Base-by-base conservation (phyloP, 169 alveolate species). In the Eimeria tenella region DNA sequence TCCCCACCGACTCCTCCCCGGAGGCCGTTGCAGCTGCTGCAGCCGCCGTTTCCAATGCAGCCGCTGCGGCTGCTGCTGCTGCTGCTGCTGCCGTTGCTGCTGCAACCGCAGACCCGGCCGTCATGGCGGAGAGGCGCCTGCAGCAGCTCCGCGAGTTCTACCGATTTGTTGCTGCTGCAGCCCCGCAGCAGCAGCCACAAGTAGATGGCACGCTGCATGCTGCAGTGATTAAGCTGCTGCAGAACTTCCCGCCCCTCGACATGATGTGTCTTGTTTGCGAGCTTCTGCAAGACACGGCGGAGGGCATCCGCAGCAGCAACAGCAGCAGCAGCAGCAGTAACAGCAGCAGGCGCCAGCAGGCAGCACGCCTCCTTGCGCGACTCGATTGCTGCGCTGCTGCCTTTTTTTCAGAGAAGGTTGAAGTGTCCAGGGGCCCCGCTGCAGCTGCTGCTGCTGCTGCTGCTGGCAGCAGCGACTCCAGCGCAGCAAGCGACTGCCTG, bases 171-270 rank as follows among this genome's bases (percentile, higher is more conserved):
- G 93, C 74, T 58, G 86, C 74, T 42, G 75, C 86, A 4, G 93
- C 71, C 21, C 86, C 93, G 17, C 71, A 50, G 25, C 73, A 87
- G 23, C 56, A 50, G 55, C 84, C 73, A 9, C 93, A 68, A 31
- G 93, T 87, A 7, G 93, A 87, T 52, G 93, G 86, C 52, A 87
- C 93, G 31, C 86, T 87, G 74, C 93, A 87, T 23, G 93, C 93
- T 7, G 83, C 93, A 13, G 86, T 77, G 11, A 84, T 87, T 49
- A 87, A 87, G 86, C 73, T 87, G 68, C 84, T 87, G 53, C 86
- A 63, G 63, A 50, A 75, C 71, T 87, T 70, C 58, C 93, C 86
- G 74, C 93, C 84, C 21, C 23, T 2, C 21, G 93, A 87, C 60
- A 70, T 87, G 52, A 53, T 70, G 10, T 65, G 71, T 8, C 93